Evolutionary conservation across 2,329 filamentous ascomycete genomes (phyloP), one percentile per base, ranked within the genome.

Genomic region (Zymoseptoria passerinii): DNA sequence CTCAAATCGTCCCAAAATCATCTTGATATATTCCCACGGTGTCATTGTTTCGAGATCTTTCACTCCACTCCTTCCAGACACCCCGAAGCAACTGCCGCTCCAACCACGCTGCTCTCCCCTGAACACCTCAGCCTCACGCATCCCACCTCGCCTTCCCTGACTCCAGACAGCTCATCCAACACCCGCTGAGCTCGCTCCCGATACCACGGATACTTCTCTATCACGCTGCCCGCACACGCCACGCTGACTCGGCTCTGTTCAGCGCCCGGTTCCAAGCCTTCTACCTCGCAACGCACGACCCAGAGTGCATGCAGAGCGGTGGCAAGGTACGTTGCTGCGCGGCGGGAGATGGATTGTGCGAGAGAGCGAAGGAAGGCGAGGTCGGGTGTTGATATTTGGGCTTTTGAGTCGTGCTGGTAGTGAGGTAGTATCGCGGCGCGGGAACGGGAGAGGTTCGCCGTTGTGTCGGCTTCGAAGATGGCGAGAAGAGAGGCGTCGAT

Each of bases 191-290:
- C 86, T 49, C 75, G 78, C 29, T 72, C 73, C 20, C 81, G 76
- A 71, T 90, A 92, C 7, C 77, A 76, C 0, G 89, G 88, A 68
- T 92, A 92, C 66, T 86, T 85, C 73, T 92, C 88, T 54, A 92
- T 85, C 53, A 92, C 87, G 28, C 85, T 88, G 50, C 89, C 89
- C 68, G 90, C 91, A 73, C 87, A 92, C 3, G 87, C 87, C n/a
- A 92, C 76, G 48, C 76, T 75, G 55, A 77, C 71, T 59, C 69
- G 71, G 20, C 70, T 74, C 7, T 70, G 70, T 3, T 63, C 58
- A 10, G 35, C 16, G 29, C 59, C 63, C 18, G 67, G 64, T 48
- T 68, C 65, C 10, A 76, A 56, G 10, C 72, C 76, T 63, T 84
- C 81, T 8, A 74, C 73, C 16, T 77, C 74, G 5, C 64, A 66